Percentiles rank a stretch among this genome's conserved stretches.
These are phyloP conservation scores for Penicillium sp. DNA, from an alignment of 2,329 filamentous ascomycete genomes.

Conservation along the genomic window DNA sequence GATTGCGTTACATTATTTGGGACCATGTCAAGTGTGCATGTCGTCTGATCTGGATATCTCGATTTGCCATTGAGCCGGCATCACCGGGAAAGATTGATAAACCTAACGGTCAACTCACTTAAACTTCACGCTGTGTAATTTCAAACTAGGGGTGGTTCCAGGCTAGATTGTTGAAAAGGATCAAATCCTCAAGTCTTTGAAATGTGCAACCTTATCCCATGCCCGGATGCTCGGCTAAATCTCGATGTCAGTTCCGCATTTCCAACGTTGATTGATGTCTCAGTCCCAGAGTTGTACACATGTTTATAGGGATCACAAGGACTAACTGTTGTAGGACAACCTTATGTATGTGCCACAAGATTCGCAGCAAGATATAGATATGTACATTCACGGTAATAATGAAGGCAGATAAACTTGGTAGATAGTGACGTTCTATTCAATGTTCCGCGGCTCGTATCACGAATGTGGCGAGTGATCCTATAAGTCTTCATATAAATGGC, in stretches of 20 bases:
- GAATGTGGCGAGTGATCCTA: background rate
- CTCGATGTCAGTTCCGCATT: background rate
- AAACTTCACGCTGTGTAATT: background rate
- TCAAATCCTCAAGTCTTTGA: background rate
- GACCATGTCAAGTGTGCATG: background rate
- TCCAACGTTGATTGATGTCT: background rate
- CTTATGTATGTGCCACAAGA: background rate
- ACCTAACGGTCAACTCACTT: background rate
- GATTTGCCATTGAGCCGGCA: background rate
- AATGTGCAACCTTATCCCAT: background rate
- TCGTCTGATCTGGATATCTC: background rate
- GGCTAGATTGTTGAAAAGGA: background rate
- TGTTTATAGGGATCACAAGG: background rate
- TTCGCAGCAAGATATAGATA: background rate
- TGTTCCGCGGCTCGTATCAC: background rate
- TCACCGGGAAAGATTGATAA: background rate
- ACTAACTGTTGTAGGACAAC: background rate
- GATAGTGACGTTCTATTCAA: no score
- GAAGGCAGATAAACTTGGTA: background rate
- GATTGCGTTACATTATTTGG: background rate
- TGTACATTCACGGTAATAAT: background rate
- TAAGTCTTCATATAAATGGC: background rate
- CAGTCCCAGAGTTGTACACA: background rate
- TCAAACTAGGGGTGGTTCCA: background rate
- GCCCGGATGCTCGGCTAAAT: background rate